These are phyloP conservation scores for Heliamphora pulchella DNA, from an alignment of 179 eudicot species.

Conservation along the genomic window DNA sequence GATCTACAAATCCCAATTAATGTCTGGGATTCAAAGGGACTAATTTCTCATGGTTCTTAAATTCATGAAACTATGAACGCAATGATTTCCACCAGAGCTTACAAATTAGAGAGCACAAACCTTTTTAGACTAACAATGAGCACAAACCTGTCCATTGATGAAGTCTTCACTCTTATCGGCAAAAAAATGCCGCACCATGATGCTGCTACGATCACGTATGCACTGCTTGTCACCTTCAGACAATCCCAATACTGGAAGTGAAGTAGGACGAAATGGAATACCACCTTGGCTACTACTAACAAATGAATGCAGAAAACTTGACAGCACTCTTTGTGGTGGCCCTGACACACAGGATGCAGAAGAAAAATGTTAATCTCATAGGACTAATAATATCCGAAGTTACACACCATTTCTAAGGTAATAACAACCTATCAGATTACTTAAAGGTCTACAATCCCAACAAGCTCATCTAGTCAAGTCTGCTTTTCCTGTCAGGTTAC, in stretches of 20 bases:
- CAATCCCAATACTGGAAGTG: conserved; percentile 81
- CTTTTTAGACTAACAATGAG: conserved; percentile 1
- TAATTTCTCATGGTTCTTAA: background rate
- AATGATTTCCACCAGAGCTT: background rate
- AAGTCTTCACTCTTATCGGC: conserved; percentile 93
- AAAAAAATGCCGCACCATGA: conserved; percentile 92
- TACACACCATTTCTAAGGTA: background rate
- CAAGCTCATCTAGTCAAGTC: background rate
- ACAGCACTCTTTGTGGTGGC: conserved; percentile 86
- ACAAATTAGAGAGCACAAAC: background rate
- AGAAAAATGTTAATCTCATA: background rate
- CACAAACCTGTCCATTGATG: conserved; percentile 72
- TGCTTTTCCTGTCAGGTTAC: background rate
- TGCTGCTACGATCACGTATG: conserved; percentile 90
- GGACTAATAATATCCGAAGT: background rate
- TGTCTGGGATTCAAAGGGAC: background rate
- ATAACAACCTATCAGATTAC: background rate
- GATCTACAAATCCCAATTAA: background rate
- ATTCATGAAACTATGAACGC: background rate
- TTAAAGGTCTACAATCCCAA: conserved; percentile 7
- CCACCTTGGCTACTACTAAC: conserved; percentile 69
- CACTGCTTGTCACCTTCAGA: conserved; percentile 90
- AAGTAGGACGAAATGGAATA: conserved; percentile 61
- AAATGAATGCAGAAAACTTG: conserved; percentile 87
- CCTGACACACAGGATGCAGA: conserved; percentile 38